Percentiles rank a stretch among this genome's conserved stretches.
These are phyloP conservation scores for Dothiorella sarmentorum DNA, from an alignment of 2,329 filamentous ascomycete genomes.

Conservation along the genomic window DNA sequence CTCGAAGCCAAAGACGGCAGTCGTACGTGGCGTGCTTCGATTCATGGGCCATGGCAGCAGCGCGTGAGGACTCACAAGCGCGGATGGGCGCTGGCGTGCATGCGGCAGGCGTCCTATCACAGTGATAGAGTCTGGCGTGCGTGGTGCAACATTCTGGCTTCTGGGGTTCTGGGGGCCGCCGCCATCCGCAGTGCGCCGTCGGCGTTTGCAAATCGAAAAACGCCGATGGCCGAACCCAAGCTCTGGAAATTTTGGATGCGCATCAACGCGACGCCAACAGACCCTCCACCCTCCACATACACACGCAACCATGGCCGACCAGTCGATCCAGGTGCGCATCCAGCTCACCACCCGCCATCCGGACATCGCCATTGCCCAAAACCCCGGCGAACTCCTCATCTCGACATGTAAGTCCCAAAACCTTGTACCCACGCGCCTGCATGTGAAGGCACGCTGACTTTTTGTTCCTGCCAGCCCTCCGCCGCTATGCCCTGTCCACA, in stretches of 20 bases:
- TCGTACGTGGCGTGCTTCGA: slow-evolving; percentile 9
- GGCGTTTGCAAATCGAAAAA: slow-evolving; percentile 5
- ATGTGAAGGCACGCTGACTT: background rate
- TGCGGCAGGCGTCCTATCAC: slow-evolving; percentile 1
- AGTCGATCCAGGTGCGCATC: slow-evolving; percentile 46
- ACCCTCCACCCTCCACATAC: background rate
- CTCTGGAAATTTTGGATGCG: slow-evolving; percentile 17
- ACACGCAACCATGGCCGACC: slow-evolving; percentile 10
- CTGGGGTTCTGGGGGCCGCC: background rate
- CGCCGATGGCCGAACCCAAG: slow-evolving; percentile 13
- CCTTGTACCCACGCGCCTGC: background rate
- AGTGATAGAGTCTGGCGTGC: background rate
- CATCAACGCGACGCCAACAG: background rate
- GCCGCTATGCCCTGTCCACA: slow-evolving; percentile 58
- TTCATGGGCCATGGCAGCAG: background rate
- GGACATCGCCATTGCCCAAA: slow-evolving; percentile 53
- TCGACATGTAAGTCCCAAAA: slow-evolving; percentile 48
- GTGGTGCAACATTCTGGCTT: background rate
- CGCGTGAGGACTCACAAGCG: background rate
- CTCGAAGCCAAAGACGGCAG: background rate
- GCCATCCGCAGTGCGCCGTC: slow-evolving; percentile 1
- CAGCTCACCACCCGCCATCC: slow-evolving; percentile 52
- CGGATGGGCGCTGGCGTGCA: background rate
- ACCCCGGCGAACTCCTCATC: slow-evolving; percentile 55
- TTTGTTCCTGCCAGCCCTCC: slow-evolving; percentile 42